Evolutionary conservation across 2,329 filamentous ascomycete species (phyloP), one percentile per base, ranked within the genome.

Genomic region (Coniella vitis): DNA sequence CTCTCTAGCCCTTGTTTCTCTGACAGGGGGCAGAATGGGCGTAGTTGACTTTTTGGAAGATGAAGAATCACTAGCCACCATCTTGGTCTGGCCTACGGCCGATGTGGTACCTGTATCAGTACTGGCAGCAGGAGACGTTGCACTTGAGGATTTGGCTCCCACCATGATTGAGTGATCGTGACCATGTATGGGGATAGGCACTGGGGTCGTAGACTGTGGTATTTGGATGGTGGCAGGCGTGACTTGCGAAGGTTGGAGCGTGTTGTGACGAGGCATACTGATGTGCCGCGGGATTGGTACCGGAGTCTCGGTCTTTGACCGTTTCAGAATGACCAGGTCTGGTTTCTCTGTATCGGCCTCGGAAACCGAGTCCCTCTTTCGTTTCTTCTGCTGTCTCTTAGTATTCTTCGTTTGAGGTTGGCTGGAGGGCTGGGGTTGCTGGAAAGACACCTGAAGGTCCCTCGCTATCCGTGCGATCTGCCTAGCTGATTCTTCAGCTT

Each of bases 401-500:
- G 45, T 55, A 56, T 41, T 35, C 46, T 31, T 55, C 48, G 41
- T 54, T 12, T 50, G 48, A 38, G 49, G 19, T 20, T 40, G 31
- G 53, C 57, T 49, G 48, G 38, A 35, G 37, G 45, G 20, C 36
- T 46, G 45, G 44, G 39, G 37, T 25, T 49, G 52, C 29, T 47
- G 37, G 45, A 53, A 54, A 50, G 64, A 61, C 35, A 53, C 51
- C 48, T 53, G 44, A 22, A 66, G 57, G 7, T 58, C 57, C 32
- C 57, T 53, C 2, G 61, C 64, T 34, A 61, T 54, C 22, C 61
- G 55, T 35, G 59, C 42, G 49, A 67, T 61, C 50, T 57, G 60
- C 55, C 62, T 63, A 3, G 63, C 61, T 5, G 64, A 66, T 48
- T 65, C 63, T 44, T 67, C 65, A 14, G 79, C 80, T 59, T 83